Base-by-base conservation (phyloP, 2,329 filamentous ascomycete genomes). In the Beauveria sp. region DNA sequence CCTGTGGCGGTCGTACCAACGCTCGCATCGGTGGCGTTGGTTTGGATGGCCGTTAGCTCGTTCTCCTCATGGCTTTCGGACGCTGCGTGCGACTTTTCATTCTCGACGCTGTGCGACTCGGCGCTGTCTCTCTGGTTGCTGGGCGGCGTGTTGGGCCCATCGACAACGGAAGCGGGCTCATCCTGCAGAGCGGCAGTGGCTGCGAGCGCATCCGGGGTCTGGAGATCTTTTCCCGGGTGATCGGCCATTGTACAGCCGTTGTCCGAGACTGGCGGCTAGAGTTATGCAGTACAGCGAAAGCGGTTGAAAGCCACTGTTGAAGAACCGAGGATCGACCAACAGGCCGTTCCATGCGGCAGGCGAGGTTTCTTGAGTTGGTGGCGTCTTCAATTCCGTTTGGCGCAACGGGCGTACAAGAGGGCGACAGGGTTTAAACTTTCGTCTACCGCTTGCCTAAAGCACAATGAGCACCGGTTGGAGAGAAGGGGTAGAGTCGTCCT, bases 11-110 rank as follows among this genome's bases (percentile, higher is more conserved):
- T 76, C 18, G 76, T 76, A n/a, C 75, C 74, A 6, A 75, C 77
- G 66, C 82, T 85, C 50, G 76, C 75, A 22, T 79, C 79, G 49
- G 84, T 86, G 34, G 80, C 82, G 69, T 79, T 74, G 65, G 81
- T 87, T 65, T 77, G 78, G 31, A 78, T 79, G 38, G 63, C 62
- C 8, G 65, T 64, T 5, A 75, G 67, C 26, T 62, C 56, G 9
- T 62, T 61, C 2, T 63, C 59, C 12, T 60, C 45, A 22, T 54
- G 65, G 12, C 65, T 67, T 24, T 69, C 64, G 12, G 54, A 38
- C 26, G 43, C 50, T 14, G 62, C 63, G 14, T 61, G 59, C 16
- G 59, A 55, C 34, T 61, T 60, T 46, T 46, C 57, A 26, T 60
- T 40, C 3, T 34, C 58, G 14, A 53, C 31, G 40, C 49, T 48